Evolutionary conservation across 2,329 filamentous ascomycete species (phyloP).

Genomic region (Fusarium citri): DNA sequence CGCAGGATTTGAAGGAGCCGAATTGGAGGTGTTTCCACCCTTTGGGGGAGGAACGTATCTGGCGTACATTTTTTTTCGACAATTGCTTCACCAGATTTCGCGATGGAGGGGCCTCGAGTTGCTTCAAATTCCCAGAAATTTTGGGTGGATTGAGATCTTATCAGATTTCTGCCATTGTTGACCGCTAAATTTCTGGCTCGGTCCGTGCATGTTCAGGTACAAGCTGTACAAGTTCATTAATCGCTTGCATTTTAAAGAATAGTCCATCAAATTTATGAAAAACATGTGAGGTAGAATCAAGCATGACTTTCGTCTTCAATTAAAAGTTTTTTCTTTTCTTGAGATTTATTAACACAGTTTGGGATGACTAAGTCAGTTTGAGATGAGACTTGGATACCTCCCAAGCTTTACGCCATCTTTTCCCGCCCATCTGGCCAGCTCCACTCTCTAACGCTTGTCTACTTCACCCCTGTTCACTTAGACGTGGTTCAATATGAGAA

Average conservation of each 20-base stretch:
- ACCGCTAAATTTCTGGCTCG: constrained; percentile 51
- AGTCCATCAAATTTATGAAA: background rate
- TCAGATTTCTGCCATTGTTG: constrained; percentile 51
- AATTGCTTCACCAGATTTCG: constrained; percentile 20
- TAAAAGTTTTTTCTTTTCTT: accelerated
- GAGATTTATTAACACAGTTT: background rate
- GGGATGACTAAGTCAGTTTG: background rate
- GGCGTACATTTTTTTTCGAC: constrained; percentile 53
- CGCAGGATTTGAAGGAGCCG: background rate
- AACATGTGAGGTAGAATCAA: accelerated
- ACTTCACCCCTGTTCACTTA: constrained; percentile 32
- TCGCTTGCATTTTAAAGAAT: background rate
- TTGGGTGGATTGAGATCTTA: constrained; percentile 51
- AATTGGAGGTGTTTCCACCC: constrained; percentile 10
- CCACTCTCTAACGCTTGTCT: constrained; percentile 18
- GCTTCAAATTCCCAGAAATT: constrained; percentile 48
- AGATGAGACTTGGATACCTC: background rate
- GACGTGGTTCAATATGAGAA: constrained; percentile 34
- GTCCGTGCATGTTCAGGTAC: background rate
- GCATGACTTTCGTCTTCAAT: accelerated
- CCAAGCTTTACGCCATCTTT: background rate
- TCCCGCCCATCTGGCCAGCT: constrained; percentile 25
- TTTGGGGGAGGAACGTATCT: constrained; percentile 56
- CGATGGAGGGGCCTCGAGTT: constrained; percentile 29
- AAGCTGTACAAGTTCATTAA: background rate